Evolutionary conservation across 78 protist species (phyloP).

Genomic region (Guillardia theta): DNA sequence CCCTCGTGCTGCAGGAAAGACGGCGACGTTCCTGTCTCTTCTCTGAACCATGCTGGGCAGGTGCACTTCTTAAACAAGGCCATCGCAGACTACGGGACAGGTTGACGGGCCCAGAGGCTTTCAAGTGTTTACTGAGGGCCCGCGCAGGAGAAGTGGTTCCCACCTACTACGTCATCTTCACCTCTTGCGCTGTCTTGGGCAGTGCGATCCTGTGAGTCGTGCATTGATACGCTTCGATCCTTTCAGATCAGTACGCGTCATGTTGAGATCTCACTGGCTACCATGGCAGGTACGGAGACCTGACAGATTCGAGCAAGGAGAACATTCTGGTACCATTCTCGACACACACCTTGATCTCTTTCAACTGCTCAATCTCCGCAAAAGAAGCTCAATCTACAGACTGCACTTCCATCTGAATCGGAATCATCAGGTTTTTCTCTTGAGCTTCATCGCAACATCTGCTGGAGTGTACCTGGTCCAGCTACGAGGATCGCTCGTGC

Average conservation of each 20-base stretch:
- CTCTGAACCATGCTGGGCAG: not conserved
- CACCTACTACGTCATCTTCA: slow-evolving; percentile 29
- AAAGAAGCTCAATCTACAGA: too few relatives aligned
- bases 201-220: slow-evolving; percentile 1
- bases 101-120: too few relatives aligned
- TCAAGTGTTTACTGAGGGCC: too few relatives aligned
- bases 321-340: not conserved
- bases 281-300: not conserved
- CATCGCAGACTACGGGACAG: slow-evolving; percentile 26
- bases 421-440: too few relatives aligned
- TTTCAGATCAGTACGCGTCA: not conserved
- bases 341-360: too few relatives aligned
- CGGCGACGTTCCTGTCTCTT: not conserved
- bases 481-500: too few relatives aligned
- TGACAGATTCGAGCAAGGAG: not conserved
- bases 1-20: not conserved
- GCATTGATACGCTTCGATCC: not conserved
- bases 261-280: not conserved
- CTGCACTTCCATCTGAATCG: too few relatives aligned
- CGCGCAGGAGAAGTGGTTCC: not conserved
- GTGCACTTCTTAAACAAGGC: slow-evolving; percentile 30
- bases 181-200: slow-evolving; percentile 23
- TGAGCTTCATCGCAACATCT: not conserved
- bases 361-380: too few relatives aligned
- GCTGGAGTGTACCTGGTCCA: not conserved